A percentile compares a stretch with the other conserved stretches of the same genome.
These are phyloP conservation scores for Candida oleophila DNA, from an alignment of 805 yeast genomes.

Conservation along the genomic window DNA sequence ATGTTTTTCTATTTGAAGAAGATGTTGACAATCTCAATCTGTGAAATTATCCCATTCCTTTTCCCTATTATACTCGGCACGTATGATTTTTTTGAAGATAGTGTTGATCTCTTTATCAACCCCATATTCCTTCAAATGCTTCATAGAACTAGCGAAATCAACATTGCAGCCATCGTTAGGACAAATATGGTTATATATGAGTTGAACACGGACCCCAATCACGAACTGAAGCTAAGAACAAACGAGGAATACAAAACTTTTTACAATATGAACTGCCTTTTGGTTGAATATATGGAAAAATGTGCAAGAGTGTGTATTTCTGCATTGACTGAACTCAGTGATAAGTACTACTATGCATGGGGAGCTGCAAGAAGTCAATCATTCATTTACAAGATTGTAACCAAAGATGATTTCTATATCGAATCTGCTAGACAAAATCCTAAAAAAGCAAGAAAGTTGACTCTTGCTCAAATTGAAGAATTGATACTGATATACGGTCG, in stretches of 20 bases:
- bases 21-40: conserved; percentile 17
- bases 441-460: conserved; percentile 6
- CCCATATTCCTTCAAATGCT: conserved; percentile 29
- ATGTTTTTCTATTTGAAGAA: conserved; percentile 33
- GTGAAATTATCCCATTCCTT: conserved; percentile 26
- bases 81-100: conserved; percentile 18
- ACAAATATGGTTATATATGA: conserved; percentile 5
- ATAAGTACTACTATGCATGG: conserved; percentile 58
- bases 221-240: conserved; percentile 3
- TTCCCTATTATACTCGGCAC: conserved; percentile 18
- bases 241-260: conserved; percentile 4
- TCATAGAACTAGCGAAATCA: conserved; percentile 31
- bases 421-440: neutral
- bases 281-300: conserved; percentile 7
- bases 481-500: conserved; percentile 10
- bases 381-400: conserved; percentile 34
- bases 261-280: neutral
- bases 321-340: conserved; percentile 38
- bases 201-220: neutral
- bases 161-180: conserved; percentile 8
- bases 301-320: conserved; percentile 11
- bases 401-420: conserved; percentile 21
- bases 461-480: conserved; percentile 15
- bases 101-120: conserved; percentile 28
- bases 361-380: conserved; percentile 54